Evolutionary conservation across 176 grass and related monocot species (phyloP), one percentile per base, ranked within the genome.

Genomic region (Hordeum marinum): DNA sequence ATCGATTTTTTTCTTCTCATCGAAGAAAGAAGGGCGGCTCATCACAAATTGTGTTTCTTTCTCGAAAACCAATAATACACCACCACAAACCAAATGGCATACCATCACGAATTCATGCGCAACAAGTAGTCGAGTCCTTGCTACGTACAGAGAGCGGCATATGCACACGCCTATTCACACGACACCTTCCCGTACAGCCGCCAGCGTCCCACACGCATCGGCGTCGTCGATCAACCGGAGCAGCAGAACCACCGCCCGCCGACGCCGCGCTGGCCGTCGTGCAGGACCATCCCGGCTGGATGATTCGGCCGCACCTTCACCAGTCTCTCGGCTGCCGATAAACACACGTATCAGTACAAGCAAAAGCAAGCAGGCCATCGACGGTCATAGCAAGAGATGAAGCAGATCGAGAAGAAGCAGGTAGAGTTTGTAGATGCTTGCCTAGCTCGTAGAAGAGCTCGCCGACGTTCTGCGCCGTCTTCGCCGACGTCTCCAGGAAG

Each of bases 381-480:
- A 1, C 45, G 45, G 5, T 6, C 45, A 48, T 5, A 15, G 46
- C 48, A 18, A 52, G 48, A 52, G 48, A 52, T 0, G 48, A 52
- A 52, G 48, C 48, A 1, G 48, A 52, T 52, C 48, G 15, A 18
- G 15, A 18, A 18, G 48, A 2, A 18, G 48, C 46, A 50, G 13
- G 6, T 18, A 18, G 48, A 1, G 48, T 52, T 52, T 52, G 1
- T 15, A 0, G 48, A 0, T 18, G 43, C 66, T 85, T 85, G 90
- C 94, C 92, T 26, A 97, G 87, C 79, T 97, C 87, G 29, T 94
- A 90, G 82, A 97, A 94, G 26, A 97, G 83, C 65, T 97, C 92
- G 31, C 88, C 83, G 46, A 94, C 61, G 64, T 97, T 97, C 21
- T 89, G 83, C 78, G 92, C 85, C 41, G 90, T 97, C 75, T 92